These are phyloP conservation scores for Termitomyces bulborhizus DNA, from an alignment of 768 basidiomycete species.

Conservation along the genomic window DNA sequence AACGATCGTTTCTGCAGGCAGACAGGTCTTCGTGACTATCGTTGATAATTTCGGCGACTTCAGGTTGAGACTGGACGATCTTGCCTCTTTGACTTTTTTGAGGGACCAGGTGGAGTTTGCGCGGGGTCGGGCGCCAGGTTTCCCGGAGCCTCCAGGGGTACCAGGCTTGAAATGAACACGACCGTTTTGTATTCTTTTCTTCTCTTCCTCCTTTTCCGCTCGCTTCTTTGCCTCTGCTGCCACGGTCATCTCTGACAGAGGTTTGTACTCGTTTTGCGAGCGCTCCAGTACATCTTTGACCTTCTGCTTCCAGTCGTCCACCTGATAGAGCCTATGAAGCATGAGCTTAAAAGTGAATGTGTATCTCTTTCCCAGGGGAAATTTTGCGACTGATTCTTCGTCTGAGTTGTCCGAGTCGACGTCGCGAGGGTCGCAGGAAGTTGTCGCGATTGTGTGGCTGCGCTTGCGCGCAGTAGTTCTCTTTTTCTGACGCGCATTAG, in stretches of 20 bases:
- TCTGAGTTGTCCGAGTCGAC: constrained; percentile 16
- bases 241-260: constrained; percentile 35
- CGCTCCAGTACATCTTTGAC: constrained; percentile 46
- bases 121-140: constrained; percentile 22
- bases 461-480: constrained; percentile 12
- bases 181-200: constrained; percentile 7
- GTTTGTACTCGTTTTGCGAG: constrained; percentile 52
- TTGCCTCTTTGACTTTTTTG: constrained; percentile 13
- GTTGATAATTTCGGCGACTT: constrained; percentile 7
- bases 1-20: constrained; percentile 14
- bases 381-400: constrained; percentile 28
- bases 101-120: constrained; percentile 24
- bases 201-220: not conserved
- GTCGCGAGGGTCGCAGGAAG: constrained; percentile 5
- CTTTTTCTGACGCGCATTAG: not conserved
- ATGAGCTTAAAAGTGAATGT: constrained; percentile 64
- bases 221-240: constrained; percentile 5
- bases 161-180: constrained; percentile 23
- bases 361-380: constrained; percentile 40
- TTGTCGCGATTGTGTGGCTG: constrained; percentile 21
- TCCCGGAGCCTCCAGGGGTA: constrained; percentile 14
- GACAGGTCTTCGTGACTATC: constrained; percentile 1
- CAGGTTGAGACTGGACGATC: not conserved
- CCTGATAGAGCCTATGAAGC: constrained; percentile 58
- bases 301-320: constrained; percentile 53